Evolutionary conservation across 2,329 filamentous ascomycete genomes (phyloP), one percentile per base, ranked within the genome.

Genomic region (Aspergillaceae sp.): DNA sequence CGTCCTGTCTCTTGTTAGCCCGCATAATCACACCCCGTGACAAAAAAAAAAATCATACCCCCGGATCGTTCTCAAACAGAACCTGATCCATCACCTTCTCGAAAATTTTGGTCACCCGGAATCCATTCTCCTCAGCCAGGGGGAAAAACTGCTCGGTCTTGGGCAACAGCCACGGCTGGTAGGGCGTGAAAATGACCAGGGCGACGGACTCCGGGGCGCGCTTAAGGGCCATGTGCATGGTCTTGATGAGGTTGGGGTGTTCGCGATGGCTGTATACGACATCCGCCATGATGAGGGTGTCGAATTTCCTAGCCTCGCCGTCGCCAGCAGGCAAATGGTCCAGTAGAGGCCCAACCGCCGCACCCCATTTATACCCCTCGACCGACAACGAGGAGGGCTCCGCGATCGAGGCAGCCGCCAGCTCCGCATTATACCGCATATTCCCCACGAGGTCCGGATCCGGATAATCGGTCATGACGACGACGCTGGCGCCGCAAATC

Each of bases 171-270:
- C 90, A 96, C 1, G 91, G 90, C 51, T 92, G 77, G 68, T 97
- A 95, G 19, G 87, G 90, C 0, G 90, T 94, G 71, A 96, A 97
- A 66, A 96, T 94, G 5, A 96, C 89, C 57, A 90, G 78, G 2
- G 89, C 88, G 45, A 75, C 76, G 42, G 83, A 79, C 2, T 71
- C 71, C 3, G 64, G 57, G 3, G 70, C 65, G 50, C 70, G 74
- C 55, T 75, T 78, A 57, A 96, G 67, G 10, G 84, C 86, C 59
- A 77, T 63, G 57, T 77, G 72, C 49, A 96, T 78, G 3, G 84
- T 88, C 53, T 78, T 75, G 53, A 94, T 74, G 49, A 96, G 74
- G 58, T 87, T 88, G 2, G 69, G 73, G 61, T 96, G 91, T 70
- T 95, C 89, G 4, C 83, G 85, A 64, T 96, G 89, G 49, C 92